Percentiles rank a stretch among this genome's conserved stretches.
Conservation (phyloP, 23 red algal genomes). For the Chondrus crispus region DNA sequence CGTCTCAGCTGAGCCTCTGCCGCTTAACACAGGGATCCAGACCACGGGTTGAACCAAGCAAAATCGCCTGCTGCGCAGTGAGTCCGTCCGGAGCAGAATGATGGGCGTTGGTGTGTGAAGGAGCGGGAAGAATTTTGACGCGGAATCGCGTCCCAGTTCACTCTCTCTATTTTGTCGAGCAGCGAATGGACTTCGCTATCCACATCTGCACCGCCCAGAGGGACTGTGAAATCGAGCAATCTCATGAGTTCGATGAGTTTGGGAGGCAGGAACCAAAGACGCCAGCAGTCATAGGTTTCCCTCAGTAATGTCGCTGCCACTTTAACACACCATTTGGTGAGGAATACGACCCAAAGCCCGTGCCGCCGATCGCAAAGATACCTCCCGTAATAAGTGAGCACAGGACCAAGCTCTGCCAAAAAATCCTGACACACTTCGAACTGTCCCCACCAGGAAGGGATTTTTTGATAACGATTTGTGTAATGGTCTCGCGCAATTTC, state of each 20-base stretch:
- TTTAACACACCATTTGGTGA: background rate
- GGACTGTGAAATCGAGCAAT: background rate
- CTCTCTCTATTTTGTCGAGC: background rate
- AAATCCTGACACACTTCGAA: background rate
- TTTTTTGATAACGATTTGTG: background rate
- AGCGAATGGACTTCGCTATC: background rate
- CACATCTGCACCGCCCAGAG: background rate
- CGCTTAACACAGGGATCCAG: no score
- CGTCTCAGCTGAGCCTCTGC: no score
- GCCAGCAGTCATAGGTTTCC: slow-evolving; percentile 4
- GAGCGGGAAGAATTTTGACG: background rate
- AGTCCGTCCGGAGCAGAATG: no score
- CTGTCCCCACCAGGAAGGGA: background rate
- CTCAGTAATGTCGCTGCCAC: background rate
- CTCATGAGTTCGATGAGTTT: background rate
- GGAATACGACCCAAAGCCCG: background rate
- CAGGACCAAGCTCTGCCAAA: background rate
- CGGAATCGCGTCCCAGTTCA: background rate
- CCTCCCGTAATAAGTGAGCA: background rate
- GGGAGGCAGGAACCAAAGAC: background rate
- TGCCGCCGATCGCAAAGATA: background rate
- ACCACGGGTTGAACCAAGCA: no score
- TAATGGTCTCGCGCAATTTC: background rate
- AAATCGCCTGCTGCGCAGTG: no score
- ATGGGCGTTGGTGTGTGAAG: no score